phyloP scores from a whole-genome alignment of 257 asterid genomes.

The Solanum sitiens region DNA sequence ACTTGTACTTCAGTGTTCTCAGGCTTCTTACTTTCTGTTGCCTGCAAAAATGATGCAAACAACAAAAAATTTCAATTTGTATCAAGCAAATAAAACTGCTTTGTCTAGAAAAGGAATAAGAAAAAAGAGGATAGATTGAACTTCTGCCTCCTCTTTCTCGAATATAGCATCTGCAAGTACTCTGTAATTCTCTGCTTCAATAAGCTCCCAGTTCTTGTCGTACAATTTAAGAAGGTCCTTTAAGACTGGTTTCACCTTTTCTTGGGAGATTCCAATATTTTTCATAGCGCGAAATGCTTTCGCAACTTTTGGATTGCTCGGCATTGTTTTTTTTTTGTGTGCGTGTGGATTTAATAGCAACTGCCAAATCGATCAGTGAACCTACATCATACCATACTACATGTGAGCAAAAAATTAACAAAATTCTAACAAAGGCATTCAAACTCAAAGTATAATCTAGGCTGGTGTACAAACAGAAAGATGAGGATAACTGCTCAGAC shows the following conservation, averaged over 20 bases:
- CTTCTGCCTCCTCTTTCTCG: slow-evolving; percentile 57
- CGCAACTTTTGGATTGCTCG: slow-evolving; percentile 29
- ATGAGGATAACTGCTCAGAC: neutral
- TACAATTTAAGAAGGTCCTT: slow-evolving; percentile 50
- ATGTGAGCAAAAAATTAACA: neutral
- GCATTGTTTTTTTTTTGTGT: slow-evolving; percentile 13
- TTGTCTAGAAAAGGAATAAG: neutral
- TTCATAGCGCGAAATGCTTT: slow-evolving; percentile 74
- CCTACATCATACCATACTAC: neutral
- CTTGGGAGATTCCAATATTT: slow-evolving; percentile 50
- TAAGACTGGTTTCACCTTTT: slow-evolving; percentile 66
- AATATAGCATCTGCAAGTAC: slow-evolving; percentile 83
- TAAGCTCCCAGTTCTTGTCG: slow-evolving; percentile 70
- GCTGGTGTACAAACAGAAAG: neutral
- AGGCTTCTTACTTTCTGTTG: neutral
- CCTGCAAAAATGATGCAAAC: neutral
- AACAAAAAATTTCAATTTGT: neutral
- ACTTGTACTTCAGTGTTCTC: slow-evolving; percentile 1
- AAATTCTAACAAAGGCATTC: neutral
- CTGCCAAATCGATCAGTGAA: slow-evolving; percentile 6
- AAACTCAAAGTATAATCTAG: neutral
- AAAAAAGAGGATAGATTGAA: neutral
- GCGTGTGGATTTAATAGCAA: slow-evolving; percentile 4
- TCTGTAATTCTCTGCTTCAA: slow-evolving; percentile 73
- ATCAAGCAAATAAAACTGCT: neutral